Percentiles rank a stretch among this genome's conserved stretches.
Conservation (phyloP, 306 rosid genomes). For the Arachis hypogaea region DNA sequence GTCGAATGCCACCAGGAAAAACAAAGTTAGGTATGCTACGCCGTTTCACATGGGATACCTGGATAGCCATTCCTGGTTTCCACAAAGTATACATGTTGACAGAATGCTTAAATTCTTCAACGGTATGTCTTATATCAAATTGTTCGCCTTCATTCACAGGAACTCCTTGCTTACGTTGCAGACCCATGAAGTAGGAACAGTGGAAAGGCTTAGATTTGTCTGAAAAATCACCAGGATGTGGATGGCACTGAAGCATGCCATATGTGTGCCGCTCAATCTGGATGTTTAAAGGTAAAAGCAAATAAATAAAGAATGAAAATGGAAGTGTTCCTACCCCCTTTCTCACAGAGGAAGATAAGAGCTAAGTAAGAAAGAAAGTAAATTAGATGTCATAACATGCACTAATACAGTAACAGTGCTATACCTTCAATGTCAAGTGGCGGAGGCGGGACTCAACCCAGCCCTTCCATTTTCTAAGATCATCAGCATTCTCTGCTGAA, state of each 20-base stretch:
- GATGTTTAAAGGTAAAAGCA: slow-evolving; percentile 32
- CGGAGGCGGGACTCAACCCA: slow-evolving; percentile 99
- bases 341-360: background rate
- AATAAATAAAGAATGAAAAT: slow-evolving; percentile 17
- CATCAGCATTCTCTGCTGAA: slow-evolving; percentile 75
- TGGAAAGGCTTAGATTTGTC: slow-evolving; percentile 74
- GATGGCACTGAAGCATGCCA: slow-evolving; percentile 91
- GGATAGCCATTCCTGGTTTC: slow-evolving; percentile 79
- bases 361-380: slow-evolving; percentile 6
- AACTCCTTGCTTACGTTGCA: slow-evolving; percentile 83
- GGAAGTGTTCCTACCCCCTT: background rate
- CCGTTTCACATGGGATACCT: slow-evolving; percentile 76
- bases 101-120: slow-evolving; percentile 73
- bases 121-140: slow-evolving; percentile 76
- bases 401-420: slow-evolving; percentile 26
- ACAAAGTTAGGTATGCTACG: slow-evolving; percentile 75
- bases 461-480: slow-evolving; percentile 93
- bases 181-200: slow-evolving; percentile 85
- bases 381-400: slow-evolving; percentile 9
- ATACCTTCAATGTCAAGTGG: slow-evolving; percentile 84
- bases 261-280: slow-evolving; percentile 83
- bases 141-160: slow-evolving; percentile 58
- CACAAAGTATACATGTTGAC: slow-evolving; percentile 60
- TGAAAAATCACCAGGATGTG: slow-evolving; percentile 85
- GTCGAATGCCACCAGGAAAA: slow-evolving; percentile 79